phyloP scores from a whole-genome alignment of 2,329 filamentous ascomycete species.

The Didymella exigua region DNA sequence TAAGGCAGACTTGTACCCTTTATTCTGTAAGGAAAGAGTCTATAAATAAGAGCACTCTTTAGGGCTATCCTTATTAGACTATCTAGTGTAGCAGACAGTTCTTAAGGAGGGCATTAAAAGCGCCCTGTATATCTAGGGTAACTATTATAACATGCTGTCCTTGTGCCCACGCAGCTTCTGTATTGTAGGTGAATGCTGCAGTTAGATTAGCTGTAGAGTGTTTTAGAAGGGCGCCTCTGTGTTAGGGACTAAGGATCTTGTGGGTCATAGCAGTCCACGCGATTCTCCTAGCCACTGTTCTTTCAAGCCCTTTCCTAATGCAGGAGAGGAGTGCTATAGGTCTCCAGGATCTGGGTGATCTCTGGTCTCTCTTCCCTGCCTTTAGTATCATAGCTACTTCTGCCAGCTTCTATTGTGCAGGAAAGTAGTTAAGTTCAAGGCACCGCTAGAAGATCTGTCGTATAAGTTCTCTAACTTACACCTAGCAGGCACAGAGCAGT shows the following conservation, averaged over 20 bases:
- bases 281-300: conserved; percentile 10
- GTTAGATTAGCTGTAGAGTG: conserved; percentile 9
- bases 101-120: conserved; percentile 17
- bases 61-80: background rate
- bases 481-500: too few species aligned
- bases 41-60: background rate
- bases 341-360: too few species aligned
- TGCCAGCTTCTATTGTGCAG: too few species aligned
- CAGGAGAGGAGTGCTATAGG: too few species aligned
- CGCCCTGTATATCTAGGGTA: background rate
- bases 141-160: conserved; percentile 12
- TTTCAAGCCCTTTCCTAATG: too few species aligned
- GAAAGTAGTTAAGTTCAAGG: too few species aligned
- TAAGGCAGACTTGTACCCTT: conserved; percentile 2
- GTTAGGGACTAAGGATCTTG: conserved; percentile 14
- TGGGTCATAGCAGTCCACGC: conserved; percentile 10
- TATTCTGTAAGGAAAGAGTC: conserved; percentile 7
- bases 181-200: conserved; percentile 8
- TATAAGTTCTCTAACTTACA: too few species aligned
- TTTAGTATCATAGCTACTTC: too few species aligned
- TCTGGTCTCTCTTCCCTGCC: too few species aligned
- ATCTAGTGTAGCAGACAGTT: conserved; percentile 12
- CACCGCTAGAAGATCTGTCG: too few species aligned
- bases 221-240: conserved; percentile 11
- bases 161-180: background rate